Base-by-base conservation (phyloP, 495 filamentous ascomycete species). In the Oidiodendron maius region DNA sequence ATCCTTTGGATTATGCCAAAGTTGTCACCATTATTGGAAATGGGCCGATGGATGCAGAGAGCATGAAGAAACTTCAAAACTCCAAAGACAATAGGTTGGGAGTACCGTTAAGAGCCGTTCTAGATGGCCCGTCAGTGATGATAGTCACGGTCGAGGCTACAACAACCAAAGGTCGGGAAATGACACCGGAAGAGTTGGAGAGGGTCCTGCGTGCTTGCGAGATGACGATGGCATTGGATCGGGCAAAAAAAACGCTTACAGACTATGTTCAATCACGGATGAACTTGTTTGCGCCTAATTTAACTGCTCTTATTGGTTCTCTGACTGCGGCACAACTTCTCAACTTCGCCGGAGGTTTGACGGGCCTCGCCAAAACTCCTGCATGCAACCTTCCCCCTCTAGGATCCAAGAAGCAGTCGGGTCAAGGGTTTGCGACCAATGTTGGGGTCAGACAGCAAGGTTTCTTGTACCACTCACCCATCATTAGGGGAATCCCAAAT, bases 221-320 rank as follows among this genome's bases (percentile, higher is more conserved):
- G 52, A 91, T 89, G 79, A 87, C 89, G 32, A 71, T 96, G 32
- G 78, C 80, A 46, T 82, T 98, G 13, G 91, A 97, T 57, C 80
- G 77, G 39, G 91, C 91, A 39, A 95, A 95, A 63, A 84, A 78
- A 46, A 85, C 80, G 25, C 79, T 97, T 40, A 96, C 90, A 3
- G 84, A 93, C 56, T 97, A 91, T 59, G 91, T 96, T n/a, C 84
- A 95, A 68, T 96, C 91, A 26, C 89, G 93, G 51, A 96, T 98
- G 87, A 91, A 81, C 56, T 76, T 95, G 39, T 96, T 96, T 58
- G 93, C 94, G 10, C 93, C 93, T 8, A 98, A 98, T 56, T 71
- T 96, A 28, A 94, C 94, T n/a, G 82, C 81, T 15, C 77, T 98
- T 24, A 84, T 98, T 47, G 93, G 94, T 36, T 89, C 91, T 2